phyloP scores from a whole-genome alignment of 169 alveolate species.

The Eimeria tenella region DNA sequence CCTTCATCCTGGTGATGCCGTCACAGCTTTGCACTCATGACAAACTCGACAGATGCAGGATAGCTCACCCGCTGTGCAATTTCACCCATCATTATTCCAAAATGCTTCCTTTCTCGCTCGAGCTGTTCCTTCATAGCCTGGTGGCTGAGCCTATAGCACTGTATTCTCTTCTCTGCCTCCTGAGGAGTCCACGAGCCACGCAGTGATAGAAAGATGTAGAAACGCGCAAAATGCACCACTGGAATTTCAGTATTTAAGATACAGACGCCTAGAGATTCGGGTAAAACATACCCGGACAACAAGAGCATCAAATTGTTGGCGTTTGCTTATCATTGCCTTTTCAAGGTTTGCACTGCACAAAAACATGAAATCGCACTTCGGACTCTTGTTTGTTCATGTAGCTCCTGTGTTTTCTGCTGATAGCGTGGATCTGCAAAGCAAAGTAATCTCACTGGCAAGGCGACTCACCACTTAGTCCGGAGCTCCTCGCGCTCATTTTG shows the following conservation, averaged over 20 bases:
- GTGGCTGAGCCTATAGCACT: constrained; percentile 66
- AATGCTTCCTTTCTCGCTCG: constrained; percentile 47
- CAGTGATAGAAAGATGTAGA: neutral
- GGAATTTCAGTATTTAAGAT: neutral
- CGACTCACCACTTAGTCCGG: constrained; percentile 34
- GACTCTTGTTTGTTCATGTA: neutral
- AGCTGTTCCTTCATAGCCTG: constrained; percentile 65
- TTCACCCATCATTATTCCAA: constrained; percentile 42
- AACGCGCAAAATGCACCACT: neutral
- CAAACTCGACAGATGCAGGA: no score
- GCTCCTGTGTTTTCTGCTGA: neutral
- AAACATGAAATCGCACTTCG: neutral
- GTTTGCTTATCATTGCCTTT: constrained; percentile 55
- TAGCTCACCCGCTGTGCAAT: constrained; percentile 45
- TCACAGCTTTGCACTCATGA: no score
- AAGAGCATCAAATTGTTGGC: constrained; percentile 57
- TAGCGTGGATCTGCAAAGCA: neutral
- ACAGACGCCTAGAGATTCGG: neutral
- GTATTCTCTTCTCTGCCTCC: constrained; percentile 66
- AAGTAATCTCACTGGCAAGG: neutral
- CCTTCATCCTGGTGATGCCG: no score
- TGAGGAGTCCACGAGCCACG: neutral
- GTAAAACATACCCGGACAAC: constrained; percentile 43
- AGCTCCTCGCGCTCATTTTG: constrained; percentile 73
- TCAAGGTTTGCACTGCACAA: constrained; percentile 67